Conservation (phyloP, 2,329 filamentous ascomycete genomes). For the Hortaea werneckii region DNA sequence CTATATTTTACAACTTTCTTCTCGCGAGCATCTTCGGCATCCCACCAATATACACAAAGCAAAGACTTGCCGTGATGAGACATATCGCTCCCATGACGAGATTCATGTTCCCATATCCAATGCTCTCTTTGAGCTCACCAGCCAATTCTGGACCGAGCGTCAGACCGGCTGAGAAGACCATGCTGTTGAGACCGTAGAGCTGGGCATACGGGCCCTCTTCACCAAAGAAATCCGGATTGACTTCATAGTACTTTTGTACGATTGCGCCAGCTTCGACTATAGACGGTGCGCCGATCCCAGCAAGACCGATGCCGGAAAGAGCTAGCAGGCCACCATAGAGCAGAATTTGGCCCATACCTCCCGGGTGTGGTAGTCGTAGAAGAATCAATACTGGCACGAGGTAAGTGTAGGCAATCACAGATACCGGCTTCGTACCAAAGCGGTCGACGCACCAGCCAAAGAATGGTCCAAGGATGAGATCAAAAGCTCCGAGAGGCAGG, state of each 20-base stretch:
- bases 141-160: slow-evolving; percentile 50
- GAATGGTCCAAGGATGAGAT: slow-evolving; percentile 36
- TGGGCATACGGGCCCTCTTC: slow-evolving; percentile 52
- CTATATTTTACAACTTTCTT: neutral
- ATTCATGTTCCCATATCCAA: slow-evolving; percentile 52
- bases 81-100: slow-evolving; percentile 39
- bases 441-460: slow-evolving; percentile 40
- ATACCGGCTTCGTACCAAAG: slow-evolving; percentile 34
- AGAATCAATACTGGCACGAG: slow-evolving; percentile 34
- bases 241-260: slow-evolving; percentile 45
- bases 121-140: slow-evolving; percentile 40
- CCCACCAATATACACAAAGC: slow-evolving; percentile 38
- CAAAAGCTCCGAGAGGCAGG: slow-evolving; percentile 34
- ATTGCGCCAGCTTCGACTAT: slow-evolving; percentile 49
- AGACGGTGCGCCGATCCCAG: slow-evolving; percentile 43
- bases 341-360: slow-evolving; percentile 32
- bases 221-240: slow-evolving; percentile 47
- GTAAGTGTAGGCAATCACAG: slow-evolving; percentile 33
- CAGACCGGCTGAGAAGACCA: slow-evolving; percentile 51
- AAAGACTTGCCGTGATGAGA: slow-evolving; percentile 33
- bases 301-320: slow-evolving; percentile 43
- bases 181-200: slow-evolving; percentile 54
- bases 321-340: slow-evolving; percentile 38
- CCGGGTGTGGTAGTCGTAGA: slow-evolving; percentile 33
- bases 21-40: slow-evolving; percentile 23